Percentiles rank a stretch among this genome's conserved stretches.
Evolutionary conservation across 106 monocot species (phyloP).

Genomic region (Dendrobium huoshanense): DNA sequence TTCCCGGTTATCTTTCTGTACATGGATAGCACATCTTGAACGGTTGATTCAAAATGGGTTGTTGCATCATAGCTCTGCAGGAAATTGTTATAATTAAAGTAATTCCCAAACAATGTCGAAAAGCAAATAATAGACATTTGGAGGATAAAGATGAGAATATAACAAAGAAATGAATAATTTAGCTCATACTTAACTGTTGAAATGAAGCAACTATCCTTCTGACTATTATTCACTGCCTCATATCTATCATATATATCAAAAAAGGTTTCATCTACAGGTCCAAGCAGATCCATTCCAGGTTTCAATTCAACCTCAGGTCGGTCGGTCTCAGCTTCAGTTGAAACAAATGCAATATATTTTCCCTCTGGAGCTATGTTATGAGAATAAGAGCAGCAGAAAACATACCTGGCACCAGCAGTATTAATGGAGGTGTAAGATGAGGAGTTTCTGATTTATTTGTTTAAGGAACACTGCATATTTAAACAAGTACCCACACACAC

Average conservation of each 20-base stretch:
- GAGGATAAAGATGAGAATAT: background rate
- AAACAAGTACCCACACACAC: too few species aligned
- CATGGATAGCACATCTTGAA: constrained; percentile 60
- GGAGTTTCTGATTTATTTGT: background rate
- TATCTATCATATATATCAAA: constrained; percentile 77
- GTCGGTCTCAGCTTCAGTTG: constrained; percentile 52
- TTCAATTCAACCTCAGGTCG: constrained; percentile 44
- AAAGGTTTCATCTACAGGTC: constrained; percentile 46
- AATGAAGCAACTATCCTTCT: constrained; percentile 60
- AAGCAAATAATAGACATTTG: background rate
- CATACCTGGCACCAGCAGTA: constrained; percentile 45
- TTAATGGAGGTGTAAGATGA: background rate
- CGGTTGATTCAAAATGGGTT: constrained; percentile 84
- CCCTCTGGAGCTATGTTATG: constrained; percentile 37
- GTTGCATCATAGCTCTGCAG: constrained; percentile 82
- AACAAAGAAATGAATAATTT: background rate
- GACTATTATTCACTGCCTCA: constrained; percentile 49
- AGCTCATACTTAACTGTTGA: constrained; percentile 46
- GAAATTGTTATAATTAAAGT: background rate
- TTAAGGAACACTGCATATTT: too few species aligned
- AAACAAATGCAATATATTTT: constrained; percentile 60
- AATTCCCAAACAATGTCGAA: too few species aligned
- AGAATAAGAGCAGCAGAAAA: constrained; percentile 64
- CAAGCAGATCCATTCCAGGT: constrained; percentile 51
- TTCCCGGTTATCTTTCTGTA: constrained; percentile 82